Base-by-base conservation (phyloP, 2,329 filamentous ascomycete genomes). In the Sclerotinia glacialis region DNA sequence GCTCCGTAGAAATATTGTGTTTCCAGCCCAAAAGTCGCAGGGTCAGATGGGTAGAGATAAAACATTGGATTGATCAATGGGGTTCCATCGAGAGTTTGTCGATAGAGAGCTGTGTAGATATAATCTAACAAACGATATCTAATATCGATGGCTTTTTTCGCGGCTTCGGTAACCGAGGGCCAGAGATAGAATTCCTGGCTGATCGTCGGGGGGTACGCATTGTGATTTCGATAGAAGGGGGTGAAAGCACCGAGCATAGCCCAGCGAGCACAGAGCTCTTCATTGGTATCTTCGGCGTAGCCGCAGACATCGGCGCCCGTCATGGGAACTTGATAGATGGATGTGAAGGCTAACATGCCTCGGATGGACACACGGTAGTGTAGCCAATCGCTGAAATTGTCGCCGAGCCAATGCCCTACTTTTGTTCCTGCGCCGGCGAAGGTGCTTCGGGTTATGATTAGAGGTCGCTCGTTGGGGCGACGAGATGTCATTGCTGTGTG, bases 51-150 rank as follows among this genome's bases (percentile, higher is more conserved):
- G 75, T 93, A 93, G 37, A 86, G 75, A 79, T 88, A 94, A 78
- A 90, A 92, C 66, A 93, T 77, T 0, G 91, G 90, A 71, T 86
- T 86, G 65, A 92, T 79, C 69, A 87, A 80, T 0, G 91, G 89
- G 1, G 82, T 83, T 44, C 91, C 91, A 53, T 83, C 83, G 23
- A 80, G 73, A 40, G 81, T 83, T 75, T 91, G 85, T 78, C 67
- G 66, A 74, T 87, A 80, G 71, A 92, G 81, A 0, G 87, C 85
- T 0, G 90, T 93, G 80, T 93, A 93, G 67, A 91, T 82, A 78
- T 93, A 93, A 73, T 93, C 90, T 16, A 93, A 81, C n/a, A 93
- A 80, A 42, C 85, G 83, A 79, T 93, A 93, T n/a, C 91, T 84
- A 58, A 87, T 86, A 40, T 83, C 83, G 72, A 93, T 92, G 23